These are phyloP conservation scores for Trichoderma breve DNA, from an alignment of 2,329 filamentous ascomycete species.

Conservation along the genomic window DNA sequence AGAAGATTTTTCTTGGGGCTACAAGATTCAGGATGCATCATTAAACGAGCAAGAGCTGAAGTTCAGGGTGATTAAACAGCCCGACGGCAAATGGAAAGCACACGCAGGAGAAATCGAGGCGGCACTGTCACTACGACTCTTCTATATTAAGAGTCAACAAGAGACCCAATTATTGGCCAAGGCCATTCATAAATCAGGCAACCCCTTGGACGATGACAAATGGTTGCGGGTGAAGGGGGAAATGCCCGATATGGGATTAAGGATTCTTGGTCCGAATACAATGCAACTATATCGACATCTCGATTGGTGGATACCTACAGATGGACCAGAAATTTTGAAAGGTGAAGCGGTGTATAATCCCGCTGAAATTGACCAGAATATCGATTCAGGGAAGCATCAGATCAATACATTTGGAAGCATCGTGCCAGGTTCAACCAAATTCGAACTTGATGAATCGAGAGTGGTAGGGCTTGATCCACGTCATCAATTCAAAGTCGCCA, in stretches of 20 bases:
- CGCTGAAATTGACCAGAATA: background rate
- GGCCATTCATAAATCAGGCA: background rate
- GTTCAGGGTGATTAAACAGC: background rate
- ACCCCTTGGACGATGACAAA: background rate
- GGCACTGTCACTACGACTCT: conserved; percentile 30
- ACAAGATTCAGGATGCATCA: background rate
- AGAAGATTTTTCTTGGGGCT: background rate
- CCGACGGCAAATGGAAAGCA: conserved; percentile 26
- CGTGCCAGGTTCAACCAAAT: background rate
- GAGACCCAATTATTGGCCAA: background rate
- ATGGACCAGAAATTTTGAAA: background rate
- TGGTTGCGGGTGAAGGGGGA: background rate
- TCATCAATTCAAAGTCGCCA: background rate
- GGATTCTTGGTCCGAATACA: background rate
- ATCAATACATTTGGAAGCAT: background rate
- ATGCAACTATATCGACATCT: background rate
- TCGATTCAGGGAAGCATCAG: background rate
- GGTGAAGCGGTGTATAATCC: background rate
- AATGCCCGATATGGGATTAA: background rate
- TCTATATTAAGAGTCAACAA: background rate
- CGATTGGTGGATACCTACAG: background rate
- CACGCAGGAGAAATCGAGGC: conserved; percentile 28
- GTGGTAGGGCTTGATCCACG: background rate
- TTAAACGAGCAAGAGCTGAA: background rate
- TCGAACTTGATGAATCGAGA: background rate